Conservation (phyloP, 108 stramenopile genomes). For the Aurantiochytrium sp. region DNA sequence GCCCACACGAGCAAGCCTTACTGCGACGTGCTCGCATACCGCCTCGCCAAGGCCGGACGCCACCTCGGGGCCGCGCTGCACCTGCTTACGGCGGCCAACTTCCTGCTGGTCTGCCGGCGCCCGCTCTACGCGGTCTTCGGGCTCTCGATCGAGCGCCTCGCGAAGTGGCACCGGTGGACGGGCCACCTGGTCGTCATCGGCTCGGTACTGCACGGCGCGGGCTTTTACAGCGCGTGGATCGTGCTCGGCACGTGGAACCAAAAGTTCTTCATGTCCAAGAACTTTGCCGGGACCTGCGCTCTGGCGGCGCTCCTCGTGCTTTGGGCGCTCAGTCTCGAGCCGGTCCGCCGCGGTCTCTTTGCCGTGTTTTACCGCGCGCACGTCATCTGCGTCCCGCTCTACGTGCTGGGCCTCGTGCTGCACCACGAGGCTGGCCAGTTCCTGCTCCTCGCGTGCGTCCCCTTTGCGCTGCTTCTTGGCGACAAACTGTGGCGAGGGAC, state of each 20-base stretch:
- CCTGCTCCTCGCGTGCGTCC: not conserved
- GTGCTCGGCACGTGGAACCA: not conserved
- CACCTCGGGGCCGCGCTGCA: not conserved
- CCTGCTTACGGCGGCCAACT: not conserved
- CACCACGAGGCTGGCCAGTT: slow-evolving; percentile 1
- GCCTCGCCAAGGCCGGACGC: not conserved
- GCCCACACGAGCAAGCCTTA: not conserved
- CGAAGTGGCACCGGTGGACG: slow-evolving; percentile 16
- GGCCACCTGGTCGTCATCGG: not conserved
- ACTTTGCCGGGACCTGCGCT: not conserved
- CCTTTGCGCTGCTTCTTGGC: not conserved
- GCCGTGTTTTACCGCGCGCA: not conserved
- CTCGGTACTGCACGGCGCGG: not conserved
- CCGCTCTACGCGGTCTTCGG: not conserved
- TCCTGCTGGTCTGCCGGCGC: not conserved
- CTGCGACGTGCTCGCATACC: not conserved
- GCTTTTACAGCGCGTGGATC: not conserved
- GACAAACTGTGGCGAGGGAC: not conserved
- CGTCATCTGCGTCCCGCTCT: not conserved
- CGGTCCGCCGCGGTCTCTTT: not conserved
- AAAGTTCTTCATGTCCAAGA: slow-evolving; percentile 2
- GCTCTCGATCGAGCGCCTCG: not conserved
- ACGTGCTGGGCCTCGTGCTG: not conserved
- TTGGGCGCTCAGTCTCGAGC: not conserved
- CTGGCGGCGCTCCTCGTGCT: not conserved